Evolutionary conservation across 2,329 filamentous ascomycete species (phyloP).

Genomic region (Ophiobolus disseminans): DNA sequence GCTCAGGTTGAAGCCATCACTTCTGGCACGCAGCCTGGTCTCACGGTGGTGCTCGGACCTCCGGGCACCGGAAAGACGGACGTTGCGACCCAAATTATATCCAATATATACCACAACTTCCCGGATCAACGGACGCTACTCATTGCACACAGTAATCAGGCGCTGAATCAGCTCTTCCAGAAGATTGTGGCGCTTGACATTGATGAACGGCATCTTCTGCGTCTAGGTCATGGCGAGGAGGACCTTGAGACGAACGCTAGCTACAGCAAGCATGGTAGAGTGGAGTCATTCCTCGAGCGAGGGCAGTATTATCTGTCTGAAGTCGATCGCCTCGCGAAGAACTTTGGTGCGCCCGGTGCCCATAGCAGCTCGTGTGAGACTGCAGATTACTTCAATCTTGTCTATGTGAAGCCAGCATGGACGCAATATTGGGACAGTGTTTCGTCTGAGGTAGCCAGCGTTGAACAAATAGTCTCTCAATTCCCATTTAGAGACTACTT

Average conservation of each 20-base stretch:
- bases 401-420: conserved; percentile 91
- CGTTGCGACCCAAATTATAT: conserved; percentile 97
- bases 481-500: conserved; percentile 95
- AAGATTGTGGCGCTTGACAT: conserved; percentile 98
- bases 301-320: conserved; percentile 78
- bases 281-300: conserved; percentile 94
- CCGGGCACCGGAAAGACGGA: conserved; percentile 99
- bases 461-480: conserved; percentile 68
- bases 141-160: conserved; percentile 96
- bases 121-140: conserved; percentile 89
- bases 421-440: conserved; percentile 76
- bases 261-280: conserved; percentile 92
- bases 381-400: conserved; percentile 92
- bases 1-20: conserved; percentile 91
- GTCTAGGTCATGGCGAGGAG: conserved; percentile 93
- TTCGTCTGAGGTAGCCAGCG: conserved; percentile 62
- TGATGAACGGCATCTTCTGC: conserved; percentile 89
- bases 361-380: conserved; percentile 97
- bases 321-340: conserved; percentile 83
- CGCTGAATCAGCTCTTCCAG: conserved; percentile 94
- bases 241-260: conserved; percentile 84
- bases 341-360: conserved; percentile 87
- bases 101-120: conserved; percentile 98
- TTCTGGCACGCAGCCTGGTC: conserved; percentile 90
- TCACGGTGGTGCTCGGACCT: conserved; percentile 92